phyloP scores from a whole-genome alignment of 306 rosid species.

The Luffa aegyptiaca region DNA sequence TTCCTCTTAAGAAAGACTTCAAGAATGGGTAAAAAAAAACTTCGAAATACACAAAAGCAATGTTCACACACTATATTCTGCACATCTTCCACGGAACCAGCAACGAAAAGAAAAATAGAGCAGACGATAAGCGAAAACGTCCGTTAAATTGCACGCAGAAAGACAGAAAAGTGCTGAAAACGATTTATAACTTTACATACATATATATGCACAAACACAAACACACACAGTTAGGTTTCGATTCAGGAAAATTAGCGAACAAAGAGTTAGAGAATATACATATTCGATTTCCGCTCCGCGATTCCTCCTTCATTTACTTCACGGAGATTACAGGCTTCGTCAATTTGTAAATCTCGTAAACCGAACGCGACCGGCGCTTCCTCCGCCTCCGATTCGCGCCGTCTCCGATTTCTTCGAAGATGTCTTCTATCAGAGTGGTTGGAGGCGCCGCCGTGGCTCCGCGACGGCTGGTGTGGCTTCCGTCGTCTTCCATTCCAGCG shows the following conservation, averaged over 20 bases:
- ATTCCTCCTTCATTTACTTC: background rate
- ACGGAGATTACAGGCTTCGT: constrained; percentile 2
- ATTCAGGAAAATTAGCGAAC: background rate
- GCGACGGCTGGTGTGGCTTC: background rate
- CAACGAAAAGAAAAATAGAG: background rate
- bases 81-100: background rate
- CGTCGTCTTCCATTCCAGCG: background rate
- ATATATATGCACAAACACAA: background rate
- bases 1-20: background rate
- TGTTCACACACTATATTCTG: background rate
- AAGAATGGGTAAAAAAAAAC: background rate
- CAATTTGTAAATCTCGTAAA: constrained; percentile 11
- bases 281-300: background rate
- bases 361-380: constrained; percentile 9
- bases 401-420: background rate
- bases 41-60: background rate
- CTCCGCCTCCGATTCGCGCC: background rate
- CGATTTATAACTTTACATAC: background rate
- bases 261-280: background rate
- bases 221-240: background rate
- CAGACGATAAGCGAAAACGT: background rate
- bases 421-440: background rate
- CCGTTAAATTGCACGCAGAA: background rate
- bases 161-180: background rate
- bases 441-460: background rate